Conservation (phyloP, 2,329 filamentous ascomycete genomes). For the Leptographium lundbergii region DNA sequence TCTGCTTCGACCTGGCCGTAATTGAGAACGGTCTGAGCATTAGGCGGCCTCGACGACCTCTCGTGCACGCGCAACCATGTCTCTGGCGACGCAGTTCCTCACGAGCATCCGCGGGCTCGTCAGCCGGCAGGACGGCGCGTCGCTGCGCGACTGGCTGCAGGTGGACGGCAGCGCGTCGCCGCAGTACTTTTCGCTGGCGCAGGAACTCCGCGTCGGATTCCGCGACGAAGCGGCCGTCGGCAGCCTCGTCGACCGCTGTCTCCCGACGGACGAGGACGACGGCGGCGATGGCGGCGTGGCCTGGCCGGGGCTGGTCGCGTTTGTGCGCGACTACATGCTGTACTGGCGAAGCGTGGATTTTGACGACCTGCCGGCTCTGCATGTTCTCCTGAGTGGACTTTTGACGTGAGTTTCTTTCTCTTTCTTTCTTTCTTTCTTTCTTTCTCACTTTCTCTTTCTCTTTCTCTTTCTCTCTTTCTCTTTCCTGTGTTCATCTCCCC, state of each 20-base stretch:
- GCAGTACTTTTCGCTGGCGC: conserved; percentile 54
- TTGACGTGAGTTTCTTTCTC: conserved; percentile 4
- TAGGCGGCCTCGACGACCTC: too few species aligned
- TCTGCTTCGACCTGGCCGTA: neutral
- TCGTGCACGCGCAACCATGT: conserved; percentile 3
- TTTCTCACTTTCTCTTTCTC: neutral
- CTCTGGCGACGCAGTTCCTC: conserved; percentile 13
- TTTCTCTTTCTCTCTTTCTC: neutral
- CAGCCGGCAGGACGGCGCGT: conserved; percentile 37
- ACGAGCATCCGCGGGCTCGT: conserved; percentile 12
- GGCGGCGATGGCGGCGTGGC: conserved; percentile 48
- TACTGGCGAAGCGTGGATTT: conserved; percentile 75
- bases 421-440: too few species aligned
- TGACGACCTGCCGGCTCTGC: conserved; percentile 60
- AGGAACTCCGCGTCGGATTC: conserved; percentile 52
- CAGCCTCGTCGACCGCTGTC: conserved; percentile 46
- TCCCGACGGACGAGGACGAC: conserved; percentile 54
- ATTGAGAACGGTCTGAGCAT: too few species aligned
- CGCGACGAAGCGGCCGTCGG: conserved; percentile 41
- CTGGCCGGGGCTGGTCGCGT: conserved; percentile 67
- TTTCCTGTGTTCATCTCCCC: neutral
- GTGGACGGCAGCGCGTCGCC: conserved; percentile 60
- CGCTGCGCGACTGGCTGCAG: conserved; percentile 57
- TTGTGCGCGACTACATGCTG: conserved; percentile 68
- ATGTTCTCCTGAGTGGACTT: conserved; percentile 59